Conservation (phyloP, 2,329 filamentous ascomycete genomes). For the Penicillium sclerotigenum region DNA sequence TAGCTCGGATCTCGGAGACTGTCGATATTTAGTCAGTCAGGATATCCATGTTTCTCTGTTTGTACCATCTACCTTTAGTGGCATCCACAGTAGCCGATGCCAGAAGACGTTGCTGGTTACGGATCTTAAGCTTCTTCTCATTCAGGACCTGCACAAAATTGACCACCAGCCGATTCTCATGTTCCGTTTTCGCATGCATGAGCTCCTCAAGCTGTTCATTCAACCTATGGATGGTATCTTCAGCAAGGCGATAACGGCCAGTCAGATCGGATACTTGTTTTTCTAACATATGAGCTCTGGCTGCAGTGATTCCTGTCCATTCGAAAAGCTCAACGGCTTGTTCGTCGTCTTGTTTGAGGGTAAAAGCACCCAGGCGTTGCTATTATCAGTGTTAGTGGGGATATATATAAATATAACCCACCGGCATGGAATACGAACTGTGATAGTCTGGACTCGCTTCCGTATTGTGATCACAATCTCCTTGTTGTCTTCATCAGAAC, state of each 20-base stretch:
- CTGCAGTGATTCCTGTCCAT: constrained; percentile 53
- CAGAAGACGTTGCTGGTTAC: constrained; percentile 59
- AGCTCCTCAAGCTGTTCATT: constrained; percentile 57
- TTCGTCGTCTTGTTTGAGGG: constrained; percentile 51
- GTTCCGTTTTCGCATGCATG: constrained; percentile 54
- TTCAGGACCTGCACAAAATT: constrained; percentile 60
- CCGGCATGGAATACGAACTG: constrained; percentile 32
- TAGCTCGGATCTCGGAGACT: constrained; percentile 31
- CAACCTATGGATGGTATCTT: constrained; percentile 51
- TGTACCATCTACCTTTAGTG: constrained; percentile 30
- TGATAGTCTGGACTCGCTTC: constrained; percentile 50
- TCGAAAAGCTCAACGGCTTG: constrained; percentile 56
- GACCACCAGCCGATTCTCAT: constrained; percentile 56
- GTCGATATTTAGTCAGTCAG: not conserved
- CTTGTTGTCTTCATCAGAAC: constrained; percentile 27
- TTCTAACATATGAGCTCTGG: constrained; percentile 43
- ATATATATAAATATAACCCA: not conserved
- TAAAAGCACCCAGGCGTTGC: constrained; percentile 55
- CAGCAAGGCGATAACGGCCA: constrained; percentile 43
- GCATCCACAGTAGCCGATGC: constrained; percentile 48
- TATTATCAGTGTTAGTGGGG: constrained; percentile 25
- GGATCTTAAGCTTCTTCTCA: constrained; percentile 63
- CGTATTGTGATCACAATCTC: constrained; percentile 42
- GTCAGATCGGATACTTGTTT: constrained; percentile 43
- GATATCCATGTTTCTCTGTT: not conserved